phyloP scores from a whole-genome alignment of 176 grass and related monocot species.

The Rhynchospora pubera region DNA sequence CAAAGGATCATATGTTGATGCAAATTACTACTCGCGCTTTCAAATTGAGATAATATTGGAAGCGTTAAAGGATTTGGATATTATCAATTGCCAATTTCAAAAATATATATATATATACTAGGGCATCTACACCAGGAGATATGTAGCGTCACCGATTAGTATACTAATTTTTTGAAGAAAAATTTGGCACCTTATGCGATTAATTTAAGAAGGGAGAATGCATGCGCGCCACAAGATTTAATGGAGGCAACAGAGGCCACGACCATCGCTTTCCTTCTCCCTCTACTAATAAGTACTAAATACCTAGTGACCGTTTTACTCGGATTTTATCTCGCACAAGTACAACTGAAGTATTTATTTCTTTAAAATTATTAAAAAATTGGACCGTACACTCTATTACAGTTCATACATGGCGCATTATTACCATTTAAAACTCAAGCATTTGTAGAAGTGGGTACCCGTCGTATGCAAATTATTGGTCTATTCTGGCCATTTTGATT shows the following conservation, averaged over 20 bases:
- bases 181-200: neutral
- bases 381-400: too few species aligned
- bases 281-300: neutral
- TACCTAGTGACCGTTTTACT: neutral
- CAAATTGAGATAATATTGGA: too few species aligned
- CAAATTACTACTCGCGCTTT: too few species aligned
- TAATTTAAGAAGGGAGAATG: neutral
- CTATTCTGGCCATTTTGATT: too few species aligned
- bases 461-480: too few species aligned
- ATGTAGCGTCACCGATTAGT: neutral
- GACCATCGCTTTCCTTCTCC: neutral
- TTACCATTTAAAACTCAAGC: too few species aligned
- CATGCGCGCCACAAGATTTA: neutral
- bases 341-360: neutral
- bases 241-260: slow-evolving; percentile 6
- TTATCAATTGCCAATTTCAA: neutral
- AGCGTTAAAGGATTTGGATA: neutral
- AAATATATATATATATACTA: too few species aligned
- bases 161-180: neutral
- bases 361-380: too few species aligned
- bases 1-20: too few species aligned
- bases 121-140: neutral
- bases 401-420: too few species aligned
- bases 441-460: too few species aligned
- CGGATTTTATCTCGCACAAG: neutral